Conservation (phyloP, 2,329 filamentous ascomycete genomes). For the Pseudogymnoascus sp. region DNA sequence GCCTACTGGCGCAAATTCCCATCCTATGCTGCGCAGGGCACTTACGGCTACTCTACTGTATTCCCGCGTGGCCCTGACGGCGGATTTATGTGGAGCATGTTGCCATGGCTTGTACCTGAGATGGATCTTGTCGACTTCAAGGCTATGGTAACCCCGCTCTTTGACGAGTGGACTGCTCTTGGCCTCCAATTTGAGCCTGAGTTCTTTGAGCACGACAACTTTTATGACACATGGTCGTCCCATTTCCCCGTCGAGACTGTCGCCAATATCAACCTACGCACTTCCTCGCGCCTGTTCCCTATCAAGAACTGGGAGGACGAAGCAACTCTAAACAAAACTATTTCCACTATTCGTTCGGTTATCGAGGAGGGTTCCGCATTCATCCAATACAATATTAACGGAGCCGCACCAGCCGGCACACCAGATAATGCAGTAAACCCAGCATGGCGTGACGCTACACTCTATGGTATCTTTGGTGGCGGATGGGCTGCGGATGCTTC, state of each 20-base stretch:
- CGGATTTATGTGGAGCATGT: slow-evolving; percentile 11
- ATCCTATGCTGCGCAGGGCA: background rate
- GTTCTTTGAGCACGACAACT: slow-evolving; percentile 7
- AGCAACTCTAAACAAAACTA: slow-evolving; percentile 19
- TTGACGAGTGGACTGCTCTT: slow-evolving; percentile 27
- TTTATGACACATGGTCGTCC: slow-evolving; percentile 32
- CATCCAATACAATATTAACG: slow-evolving; percentile 11
- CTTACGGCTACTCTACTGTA: slow-evolving; percentile 25
- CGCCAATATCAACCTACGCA: slow-evolving; percentile 27
- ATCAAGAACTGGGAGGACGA: slow-evolving; percentile 31
- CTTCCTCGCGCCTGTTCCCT: slow-evolving; percentile 37
- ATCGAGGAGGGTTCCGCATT: slow-evolving; percentile 31
- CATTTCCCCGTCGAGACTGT: slow-evolving; percentile 27
- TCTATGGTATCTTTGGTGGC: slow-evolving; percentile 6
- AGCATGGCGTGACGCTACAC: slow-evolving; percentile 14
- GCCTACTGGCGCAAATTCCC: slow-evolving; percentile 36
- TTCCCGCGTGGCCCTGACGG: slow-evolving; percentile 29
- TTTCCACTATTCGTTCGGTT: slow-evolving; percentile 27
- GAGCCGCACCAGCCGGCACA: slow-evolving; percentile 12
- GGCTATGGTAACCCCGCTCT: slow-evolving; percentile 30
- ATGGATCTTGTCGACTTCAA: slow-evolving; percentile 22
- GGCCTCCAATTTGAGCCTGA: slow-evolving; percentile 16
- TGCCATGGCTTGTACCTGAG: slow-evolving; percentile 22
- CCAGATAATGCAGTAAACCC: slow-evolving; percentile 17
- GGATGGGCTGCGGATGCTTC: slow-evolving; percentile 16